Conservation (phyloP, 768 basidiomycete species). For the Rhodotorula kratochvilovae region DNA sequence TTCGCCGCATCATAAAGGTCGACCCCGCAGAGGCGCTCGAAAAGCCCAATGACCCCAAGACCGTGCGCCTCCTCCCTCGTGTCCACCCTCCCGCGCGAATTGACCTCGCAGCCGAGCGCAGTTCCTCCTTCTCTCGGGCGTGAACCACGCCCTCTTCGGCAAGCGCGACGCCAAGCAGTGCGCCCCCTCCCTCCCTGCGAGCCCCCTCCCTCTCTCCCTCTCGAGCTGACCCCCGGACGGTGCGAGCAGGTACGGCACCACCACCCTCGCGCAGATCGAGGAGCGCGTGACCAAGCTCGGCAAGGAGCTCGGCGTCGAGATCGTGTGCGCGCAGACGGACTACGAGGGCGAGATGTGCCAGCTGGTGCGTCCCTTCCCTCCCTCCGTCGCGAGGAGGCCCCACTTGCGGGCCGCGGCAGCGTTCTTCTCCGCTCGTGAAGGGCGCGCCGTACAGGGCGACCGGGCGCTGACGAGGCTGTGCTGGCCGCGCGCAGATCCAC, state of each 20-base stretch:
- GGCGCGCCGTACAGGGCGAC: no score
- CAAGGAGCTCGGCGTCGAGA: slow-evolving; percentile 37
- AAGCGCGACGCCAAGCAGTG: slow-evolving; percentile 37
- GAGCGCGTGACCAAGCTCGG: slow-evolving; percentile 32
- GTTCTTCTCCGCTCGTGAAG: no score
- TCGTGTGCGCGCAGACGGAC: slow-evolving; percentile 42
- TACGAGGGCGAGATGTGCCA: slow-evolving; percentile 37
- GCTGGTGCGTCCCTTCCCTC: not conserved
- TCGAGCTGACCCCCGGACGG: not conserved
- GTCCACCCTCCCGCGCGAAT: not conserved
- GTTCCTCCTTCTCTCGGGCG: slow-evolving; percentile 39
- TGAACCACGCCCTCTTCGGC: slow-evolving; percentile 42
- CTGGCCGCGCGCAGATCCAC: slow-evolving; percentile 32
- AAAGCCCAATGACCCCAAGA: slow-evolving; percentile 27
- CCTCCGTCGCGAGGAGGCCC: not conserved
- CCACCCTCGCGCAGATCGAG: slow-evolving; percentile 40
- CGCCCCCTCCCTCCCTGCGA: not conserved
- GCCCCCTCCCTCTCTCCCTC: no score
- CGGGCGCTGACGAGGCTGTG: no score
- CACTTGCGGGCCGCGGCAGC: not conserved
- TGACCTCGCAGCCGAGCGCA: no score
- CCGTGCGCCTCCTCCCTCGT: not conserved
- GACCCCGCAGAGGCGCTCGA: slow-evolving; percentile 35
- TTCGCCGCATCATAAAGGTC: slow-evolving; percentile 37
- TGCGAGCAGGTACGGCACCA: slow-evolving; percentile 33